Conservation (phyloP, 176 grass and related monocot species). For the Cocos nucifera region DNA sequence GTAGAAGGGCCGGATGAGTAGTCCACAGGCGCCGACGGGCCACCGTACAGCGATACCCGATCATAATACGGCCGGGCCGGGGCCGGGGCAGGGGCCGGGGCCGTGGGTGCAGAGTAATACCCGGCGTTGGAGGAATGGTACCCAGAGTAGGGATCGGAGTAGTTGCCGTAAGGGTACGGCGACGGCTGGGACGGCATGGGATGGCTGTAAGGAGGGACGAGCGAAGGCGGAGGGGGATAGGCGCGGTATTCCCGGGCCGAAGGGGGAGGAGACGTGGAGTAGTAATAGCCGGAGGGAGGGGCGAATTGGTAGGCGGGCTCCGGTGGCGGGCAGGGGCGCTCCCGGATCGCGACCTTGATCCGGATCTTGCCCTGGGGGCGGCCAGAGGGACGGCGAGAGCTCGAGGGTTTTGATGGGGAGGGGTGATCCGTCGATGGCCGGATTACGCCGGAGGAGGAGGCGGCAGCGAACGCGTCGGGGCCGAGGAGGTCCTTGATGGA, state of each 20-base stretch:
- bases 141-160: slow-evolving; percentile 22
- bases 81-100: neutral
- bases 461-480: slow-evolving; percentile 23
- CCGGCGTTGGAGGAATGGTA: slow-evolving; percentile 18
- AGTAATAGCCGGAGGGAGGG: slow-evolving; percentile 30
- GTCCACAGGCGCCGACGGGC: slow-evolving; percentile 62
- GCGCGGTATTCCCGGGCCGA: slow-evolving; percentile 26
- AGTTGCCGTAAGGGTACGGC: slow-evolving; percentile 13
- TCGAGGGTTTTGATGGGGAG: slow-evolving; percentile 48
- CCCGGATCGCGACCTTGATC: slow-evolving; percentile 56
- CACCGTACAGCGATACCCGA: slow-evolving; percentile 17
- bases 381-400: slow-evolving; percentile 68
- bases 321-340: slow-evolving; percentile 37
- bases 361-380: slow-evolving; percentile 81
- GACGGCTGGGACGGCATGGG: slow-evolving; percentile 7
- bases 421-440: slow-evolving; percentile 8
- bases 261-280: slow-evolving; percentile 21
- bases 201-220: slow-evolving; percentile 13
- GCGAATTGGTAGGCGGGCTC: slow-evolving; percentile 54
- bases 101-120: slow-evolving; percentile 37
- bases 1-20: slow-evolving; percentile 26
- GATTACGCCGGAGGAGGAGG: slow-evolving; percentile 1
- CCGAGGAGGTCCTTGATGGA: slow-evolving; percentile 57
- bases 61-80: slow-evolving; percentile 27
- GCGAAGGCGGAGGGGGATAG: slow-evolving; percentile 49